A percentile compares a stretch with the other conserved stretches of the same genome.
phyloP scores from a whole-genome alignment of 768 basidiomycete species.

The Leccinum ochraceum region DNA sequence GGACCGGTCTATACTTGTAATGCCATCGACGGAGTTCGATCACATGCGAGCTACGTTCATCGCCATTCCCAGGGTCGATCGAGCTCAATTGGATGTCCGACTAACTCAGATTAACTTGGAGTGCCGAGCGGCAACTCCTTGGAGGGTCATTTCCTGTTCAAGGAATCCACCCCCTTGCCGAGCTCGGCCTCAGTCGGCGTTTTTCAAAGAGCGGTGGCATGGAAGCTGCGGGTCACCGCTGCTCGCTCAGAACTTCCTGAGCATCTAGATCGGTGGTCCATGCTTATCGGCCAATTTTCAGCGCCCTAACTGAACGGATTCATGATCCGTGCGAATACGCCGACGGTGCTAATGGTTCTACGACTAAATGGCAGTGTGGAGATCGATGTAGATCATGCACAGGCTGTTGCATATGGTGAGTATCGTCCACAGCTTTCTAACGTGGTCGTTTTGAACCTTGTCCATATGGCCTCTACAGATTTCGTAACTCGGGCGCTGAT shows the following conservation, averaged over 20 bases:
- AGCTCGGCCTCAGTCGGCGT: not conserved
- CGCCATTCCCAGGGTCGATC: no score
- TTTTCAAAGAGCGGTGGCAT: not conserved
- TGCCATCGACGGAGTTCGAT: not conserved
- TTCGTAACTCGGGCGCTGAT: constrained; percentile 1
- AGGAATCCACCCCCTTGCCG: no score
- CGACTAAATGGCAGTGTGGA: not conserved
- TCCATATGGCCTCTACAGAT: not conserved
- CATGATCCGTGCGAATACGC: no score
- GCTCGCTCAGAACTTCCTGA: not conserved
- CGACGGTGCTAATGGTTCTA: not conserved
- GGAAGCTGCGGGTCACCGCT: not conserved
- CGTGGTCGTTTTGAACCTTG: not conserved
- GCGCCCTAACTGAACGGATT: not conserved
- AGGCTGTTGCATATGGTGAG: not conserved
- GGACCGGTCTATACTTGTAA: not conserved
- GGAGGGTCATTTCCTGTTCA: no score
- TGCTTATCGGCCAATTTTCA: not conserved
- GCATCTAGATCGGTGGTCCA: no score
- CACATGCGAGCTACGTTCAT: not conserved
- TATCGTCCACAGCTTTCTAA: constrained; percentile 5
- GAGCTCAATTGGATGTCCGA: no score
- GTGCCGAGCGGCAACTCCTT: no score
- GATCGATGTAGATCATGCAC: not conserved
- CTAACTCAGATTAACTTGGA: no score